Conservation (phyloP, 1,139 yeast genomes). For the Yamadazyma conglobata region DNA sequence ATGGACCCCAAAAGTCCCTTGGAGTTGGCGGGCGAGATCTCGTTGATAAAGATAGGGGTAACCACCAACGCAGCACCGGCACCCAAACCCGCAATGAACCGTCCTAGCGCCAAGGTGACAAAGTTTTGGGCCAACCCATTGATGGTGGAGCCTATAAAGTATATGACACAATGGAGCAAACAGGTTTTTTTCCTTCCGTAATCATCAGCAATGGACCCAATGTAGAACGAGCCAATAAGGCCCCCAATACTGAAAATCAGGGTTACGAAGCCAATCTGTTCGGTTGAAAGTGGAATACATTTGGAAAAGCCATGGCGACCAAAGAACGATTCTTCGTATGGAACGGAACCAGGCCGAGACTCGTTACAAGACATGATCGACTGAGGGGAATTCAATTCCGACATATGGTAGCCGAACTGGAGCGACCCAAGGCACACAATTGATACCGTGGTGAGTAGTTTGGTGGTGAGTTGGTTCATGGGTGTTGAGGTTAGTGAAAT, state of each 20-base stretch:
- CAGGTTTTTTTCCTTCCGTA: slow-evolving; percentile 64
- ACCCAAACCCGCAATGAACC: slow-evolving; percentile 76
- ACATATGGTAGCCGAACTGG: slow-evolving; percentile 51
- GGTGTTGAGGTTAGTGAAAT: too few species aligned
- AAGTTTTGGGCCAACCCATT: slow-evolving; percentile 53
- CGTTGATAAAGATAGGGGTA: slow-evolving; percentile 77
- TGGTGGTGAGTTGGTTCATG: slow-evolving; percentile 20
- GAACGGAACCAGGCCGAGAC: slow-evolving; percentile 28
- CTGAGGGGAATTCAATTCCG: slow-evolving; percentile 47
- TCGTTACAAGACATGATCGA: slow-evolving; percentile 35
- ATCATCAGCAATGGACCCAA: slow-evolving; percentile 66
- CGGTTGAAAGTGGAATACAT: slow-evolving; percentile 60
- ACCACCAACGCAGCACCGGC: slow-evolving; percentile 87
- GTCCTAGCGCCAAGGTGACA: slow-evolving; percentile 52
- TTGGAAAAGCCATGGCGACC: slow-evolving; percentile 32
- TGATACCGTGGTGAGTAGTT: slow-evolving; percentile 28
- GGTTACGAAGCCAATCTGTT: slow-evolving; percentile 76
- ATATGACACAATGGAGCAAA: slow-evolving; percentile 52
- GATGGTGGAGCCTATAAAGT: slow-evolving; percentile 63
- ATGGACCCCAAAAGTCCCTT: slow-evolving; percentile 82
- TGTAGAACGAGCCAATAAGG: slow-evolving; percentile 67
- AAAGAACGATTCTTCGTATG: slow-evolving; percentile 35
- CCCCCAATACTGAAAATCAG: slow-evolving; percentile 89
- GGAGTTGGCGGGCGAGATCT: slow-evolving; percentile 63
- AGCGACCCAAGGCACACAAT: slow-evolving; percentile 43